A percentile compares a stretch with the other conserved stretches of the same genome.
These are phyloP conservation scores for Acanthochlamys bracteata DNA, from an alignment of 106 monocot species.

Conservation along the genomic window DNA sequence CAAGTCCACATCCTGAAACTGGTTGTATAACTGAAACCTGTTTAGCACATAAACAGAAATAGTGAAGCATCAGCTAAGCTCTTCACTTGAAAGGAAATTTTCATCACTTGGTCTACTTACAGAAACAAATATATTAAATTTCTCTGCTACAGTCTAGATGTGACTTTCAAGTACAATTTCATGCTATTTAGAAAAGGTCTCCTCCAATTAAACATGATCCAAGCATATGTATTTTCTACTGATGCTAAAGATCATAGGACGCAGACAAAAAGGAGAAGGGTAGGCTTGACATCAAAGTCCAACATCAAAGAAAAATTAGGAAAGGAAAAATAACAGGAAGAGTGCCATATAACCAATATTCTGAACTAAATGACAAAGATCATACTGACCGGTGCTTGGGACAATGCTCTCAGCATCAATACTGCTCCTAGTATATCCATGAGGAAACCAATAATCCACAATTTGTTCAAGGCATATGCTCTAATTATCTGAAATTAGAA, in stretches of 20 bases:
- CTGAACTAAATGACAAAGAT: not conserved
- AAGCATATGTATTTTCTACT: too few relatives aligned
- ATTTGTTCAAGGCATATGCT: constrained; percentile 74
- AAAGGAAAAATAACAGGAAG: not conserved
- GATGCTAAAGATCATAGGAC: not conserved
- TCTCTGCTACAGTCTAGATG: too few relatives aligned
- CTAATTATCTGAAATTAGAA: constrained; percentile 81
- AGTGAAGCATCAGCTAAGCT: too few relatives aligned
- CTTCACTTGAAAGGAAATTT: too few relatives aligned
- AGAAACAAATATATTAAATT: too few relatives aligned
- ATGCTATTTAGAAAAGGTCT: too few relatives aligned
- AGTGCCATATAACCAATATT: not conserved
- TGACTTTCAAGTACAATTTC: too few relatives aligned
- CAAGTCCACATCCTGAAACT: constrained; percentile 93
- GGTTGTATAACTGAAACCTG: constrained; percentile 98
- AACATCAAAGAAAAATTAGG: not conserved
- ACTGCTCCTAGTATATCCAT: constrained; percentile 82
- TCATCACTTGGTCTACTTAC: too few relatives aligned
- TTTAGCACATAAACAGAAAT: not conserved
- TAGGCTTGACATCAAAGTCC: not conserved
- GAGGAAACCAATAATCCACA: constrained; percentile 74
- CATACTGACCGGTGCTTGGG: constrained; percentile 69
- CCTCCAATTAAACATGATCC: too few relatives aligned
- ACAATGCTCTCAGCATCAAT: constrained; percentile 82
- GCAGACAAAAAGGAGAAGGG: not conserved